Evolutionary conservation across 2,329 filamentous ascomycete species (phyloP).

Genomic region (Dichotomopilus funicola): DNA sequence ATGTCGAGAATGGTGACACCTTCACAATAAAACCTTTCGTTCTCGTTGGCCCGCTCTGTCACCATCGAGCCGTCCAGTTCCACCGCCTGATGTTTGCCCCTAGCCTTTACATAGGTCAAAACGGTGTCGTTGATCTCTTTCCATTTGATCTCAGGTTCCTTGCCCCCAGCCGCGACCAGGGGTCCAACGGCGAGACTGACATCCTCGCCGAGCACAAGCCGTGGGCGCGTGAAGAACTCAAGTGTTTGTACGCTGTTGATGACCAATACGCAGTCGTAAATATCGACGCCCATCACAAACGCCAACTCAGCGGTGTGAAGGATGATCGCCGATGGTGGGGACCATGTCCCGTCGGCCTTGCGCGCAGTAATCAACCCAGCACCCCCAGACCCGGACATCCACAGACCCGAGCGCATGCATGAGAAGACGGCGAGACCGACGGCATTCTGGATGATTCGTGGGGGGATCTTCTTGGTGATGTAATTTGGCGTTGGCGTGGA

Average conservation of each 20-base stretch:
- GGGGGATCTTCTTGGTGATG: conserved; percentile 73
- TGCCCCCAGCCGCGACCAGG: conserved; percentile 49
- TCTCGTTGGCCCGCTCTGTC: conserved; percentile 52
- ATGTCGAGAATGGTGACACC: conserved; percentile 49
- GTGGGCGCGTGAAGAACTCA: conserved; percentile 73
- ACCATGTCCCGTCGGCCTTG: conserved; percentile 83
- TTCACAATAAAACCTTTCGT: conserved; percentile 51
- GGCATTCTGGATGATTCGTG: conserved; percentile 78
- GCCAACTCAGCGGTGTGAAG: conserved; percentile 83
- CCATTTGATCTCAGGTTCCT: conserved; percentile 46
- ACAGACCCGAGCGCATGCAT: conserved; percentile 87
- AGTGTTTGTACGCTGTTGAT: conserved; percentile 83
- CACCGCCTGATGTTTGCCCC: conserved; percentile 48
- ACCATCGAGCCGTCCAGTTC: conserved; percentile 52
- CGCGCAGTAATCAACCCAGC: conserved; percentile 81
- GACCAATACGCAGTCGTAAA: conserved; percentile 91
- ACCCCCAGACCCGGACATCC: conserved; percentile 85
- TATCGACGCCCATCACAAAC: conserved; percentile 85
- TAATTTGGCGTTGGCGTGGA: conserved; percentile 45
- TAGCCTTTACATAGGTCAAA: conserved; percentile 53
- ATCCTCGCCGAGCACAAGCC: conserved; percentile 75
- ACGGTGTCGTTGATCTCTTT: conserved; percentile 49
- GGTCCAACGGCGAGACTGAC: conserved; percentile 72
- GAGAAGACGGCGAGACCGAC: conserved; percentile 91
- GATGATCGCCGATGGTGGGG: conserved; percentile 82